phyloP scores from a whole-genome alignment of 441 rosid species.

The Jatropha multifida region DNA sequence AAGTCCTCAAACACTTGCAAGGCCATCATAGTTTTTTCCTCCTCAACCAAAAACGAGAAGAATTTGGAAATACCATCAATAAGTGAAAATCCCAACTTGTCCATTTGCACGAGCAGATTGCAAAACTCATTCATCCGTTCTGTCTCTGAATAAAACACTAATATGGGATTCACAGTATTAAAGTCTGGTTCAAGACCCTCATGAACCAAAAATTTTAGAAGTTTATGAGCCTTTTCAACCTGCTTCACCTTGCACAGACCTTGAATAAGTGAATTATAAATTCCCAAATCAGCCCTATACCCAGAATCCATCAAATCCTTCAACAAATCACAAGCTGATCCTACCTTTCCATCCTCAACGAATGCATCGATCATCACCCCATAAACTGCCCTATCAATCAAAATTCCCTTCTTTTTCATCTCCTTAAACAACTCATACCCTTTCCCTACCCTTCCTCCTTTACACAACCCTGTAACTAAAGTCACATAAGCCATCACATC shows the following conservation, averaged over 20 bases:
- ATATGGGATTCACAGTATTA: slow-evolving; percentile 61
- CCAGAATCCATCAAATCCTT: slow-evolving; percentile 85
- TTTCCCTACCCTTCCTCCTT: slow-evolving; percentile 54
- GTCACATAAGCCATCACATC: slow-evolving; percentile 90
- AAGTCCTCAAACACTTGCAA: slow-evolving; percentile 58
- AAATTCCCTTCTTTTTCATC: slow-evolving; percentile 65
- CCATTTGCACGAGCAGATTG: slow-evolving; percentile 55
- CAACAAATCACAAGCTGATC: slow-evolving; percentile 66
- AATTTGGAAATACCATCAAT: slow-evolving; percentile 54
- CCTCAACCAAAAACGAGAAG: slow-evolving; percentile 52
- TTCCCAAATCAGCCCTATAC: slow-evolving; percentile 78
- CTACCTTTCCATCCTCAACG: slow-evolving; percentile 61
- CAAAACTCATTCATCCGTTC: slow-evolving; percentile 51
- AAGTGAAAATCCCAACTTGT: slow-evolving; percentile 51
- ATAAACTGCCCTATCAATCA: slow-evolving; percentile 74
- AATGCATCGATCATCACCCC: slow-evolving; percentile 66
- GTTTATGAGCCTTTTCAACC: slow-evolving; percentile 74
- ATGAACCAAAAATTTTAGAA: slow-evolving; percentile 47
- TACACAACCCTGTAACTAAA: slow-evolving; percentile 61
- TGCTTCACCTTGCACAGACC: slow-evolving; percentile 64
- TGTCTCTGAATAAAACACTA: slow-evolving; percentile 60
- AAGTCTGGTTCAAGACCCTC: slow-evolving; percentile 75
- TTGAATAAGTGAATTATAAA: slow-evolving; percentile 72
- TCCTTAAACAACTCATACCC: slow-evolving; percentile 68
- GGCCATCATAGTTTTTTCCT: slow-evolving; percentile 49